Evolutionary conservation across 306 rosid genomes (phyloP).

Genomic region (Arachis stenosperma): DNA sequence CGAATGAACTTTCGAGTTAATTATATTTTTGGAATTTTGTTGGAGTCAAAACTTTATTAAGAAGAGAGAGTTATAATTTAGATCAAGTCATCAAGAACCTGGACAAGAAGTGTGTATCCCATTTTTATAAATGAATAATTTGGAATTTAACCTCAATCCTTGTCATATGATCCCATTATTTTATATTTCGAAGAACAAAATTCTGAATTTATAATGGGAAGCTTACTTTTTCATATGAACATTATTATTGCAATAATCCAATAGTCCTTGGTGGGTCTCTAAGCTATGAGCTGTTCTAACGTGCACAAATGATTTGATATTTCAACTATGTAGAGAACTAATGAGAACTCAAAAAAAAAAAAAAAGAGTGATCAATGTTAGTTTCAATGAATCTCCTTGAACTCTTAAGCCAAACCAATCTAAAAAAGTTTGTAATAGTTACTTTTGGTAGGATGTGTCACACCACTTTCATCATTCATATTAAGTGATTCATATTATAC

Average conservation of each 20-base stretch:
- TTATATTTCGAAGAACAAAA: background rate
- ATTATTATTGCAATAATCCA: no score
- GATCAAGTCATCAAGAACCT: background rate
- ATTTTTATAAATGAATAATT: no score
- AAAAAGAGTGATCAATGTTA: background rate
- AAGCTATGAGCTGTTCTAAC: background rate
- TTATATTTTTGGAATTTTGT: background rate
- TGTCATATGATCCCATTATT: background rate
- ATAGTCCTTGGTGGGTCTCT: background rate
- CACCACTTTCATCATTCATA: no score
- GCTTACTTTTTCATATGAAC: background rate
- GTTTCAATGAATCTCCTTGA: background rate
- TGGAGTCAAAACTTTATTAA: background rate
- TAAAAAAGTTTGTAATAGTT: background rate
- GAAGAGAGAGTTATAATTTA: background rate
- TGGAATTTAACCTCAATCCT: background rate
- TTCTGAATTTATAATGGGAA: background rate
- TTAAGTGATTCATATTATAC: no score
- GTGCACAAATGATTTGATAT: background rate
- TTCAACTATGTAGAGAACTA: background rate
- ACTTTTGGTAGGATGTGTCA: slow-evolving; percentile 3
- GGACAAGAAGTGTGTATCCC: no score
- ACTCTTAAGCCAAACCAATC: background rate
- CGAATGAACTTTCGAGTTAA: background rate
- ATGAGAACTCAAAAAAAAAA: background rate